Evolutionary conservation across 371 early-diverging fungal genomes (phyloP).

Genomic region (Mucor irregularis): DNA sequence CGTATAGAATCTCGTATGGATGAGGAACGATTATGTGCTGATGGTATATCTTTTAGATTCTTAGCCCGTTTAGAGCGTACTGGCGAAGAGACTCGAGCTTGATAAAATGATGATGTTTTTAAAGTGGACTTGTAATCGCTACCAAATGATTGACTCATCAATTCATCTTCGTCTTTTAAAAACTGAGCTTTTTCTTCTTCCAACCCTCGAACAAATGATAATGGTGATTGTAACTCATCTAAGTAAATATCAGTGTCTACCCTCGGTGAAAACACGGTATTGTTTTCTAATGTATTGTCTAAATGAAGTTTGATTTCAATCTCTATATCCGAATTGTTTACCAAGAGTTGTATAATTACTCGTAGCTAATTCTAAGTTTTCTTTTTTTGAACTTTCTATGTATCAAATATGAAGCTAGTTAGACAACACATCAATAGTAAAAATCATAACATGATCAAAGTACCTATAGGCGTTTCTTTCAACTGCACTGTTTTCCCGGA

Average conservation of each 20-base stretch:
- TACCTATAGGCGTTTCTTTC: background rate
- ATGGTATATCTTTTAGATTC: background rate
- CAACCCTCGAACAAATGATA: constrained; percentile 19
- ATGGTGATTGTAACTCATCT: constrained; percentile 12
- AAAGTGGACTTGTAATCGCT: background rate
- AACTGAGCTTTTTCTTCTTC: constrained; percentile 1
- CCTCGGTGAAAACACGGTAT: constrained; percentile 14
- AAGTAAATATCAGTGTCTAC: constrained; percentile 16
- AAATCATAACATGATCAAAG: background rate
- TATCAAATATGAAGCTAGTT: too few relatives aligned
- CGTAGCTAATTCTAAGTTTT: too few relatives aligned
- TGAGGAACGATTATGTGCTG: background rate
- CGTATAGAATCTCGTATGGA: too few relatives aligned
- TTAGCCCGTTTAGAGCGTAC: constrained; percentile 14
- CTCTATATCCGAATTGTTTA: background rate
- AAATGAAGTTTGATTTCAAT: background rate
- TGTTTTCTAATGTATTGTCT: background rate
- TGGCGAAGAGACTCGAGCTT: constrained; percentile 2
- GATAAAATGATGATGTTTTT: constrained; percentile 16
- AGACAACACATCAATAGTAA: background rate
- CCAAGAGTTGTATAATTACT: background rate
- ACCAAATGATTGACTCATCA: background rate
- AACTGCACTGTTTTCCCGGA: too few relatives aligned
- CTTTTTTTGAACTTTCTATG: too few relatives aligned
- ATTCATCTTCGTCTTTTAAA: constrained; percentile 3